A percentile compares a stretch with the other conserved stretches of the same genome.
These are phyloP conservation scores for Beauveria bassiana DNA, from an alignment of 2,329 filamentous ascomycete species.

Conservation along the genomic window DNA sequence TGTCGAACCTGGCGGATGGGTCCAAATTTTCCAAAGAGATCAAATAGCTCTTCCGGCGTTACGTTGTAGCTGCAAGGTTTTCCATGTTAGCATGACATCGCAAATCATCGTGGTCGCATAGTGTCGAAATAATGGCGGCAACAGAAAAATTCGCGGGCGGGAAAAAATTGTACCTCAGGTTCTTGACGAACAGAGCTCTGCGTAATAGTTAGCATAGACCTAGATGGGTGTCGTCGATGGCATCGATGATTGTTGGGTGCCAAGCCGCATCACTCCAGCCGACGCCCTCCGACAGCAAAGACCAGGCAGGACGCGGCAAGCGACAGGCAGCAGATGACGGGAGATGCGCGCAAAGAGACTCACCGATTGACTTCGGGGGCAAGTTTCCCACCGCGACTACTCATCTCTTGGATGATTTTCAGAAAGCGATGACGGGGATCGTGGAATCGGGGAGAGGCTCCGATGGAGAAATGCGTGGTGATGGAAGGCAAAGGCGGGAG, in stretches of 20 bases:
- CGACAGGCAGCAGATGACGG: background rate
- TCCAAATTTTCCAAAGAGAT: conserved; percentile 96
- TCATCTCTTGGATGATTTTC: conserved; percentile 66
- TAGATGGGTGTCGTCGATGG: background rate
- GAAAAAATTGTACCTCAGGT: conserved; percentile 65
- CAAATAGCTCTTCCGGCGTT: conserved; percentile 93
- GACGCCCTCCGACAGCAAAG: background rate
- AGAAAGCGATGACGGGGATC: conserved; percentile 10
- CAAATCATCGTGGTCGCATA: background rate
- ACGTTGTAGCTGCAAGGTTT: conserved; percentile 77
- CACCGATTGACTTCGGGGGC: conserved; percentile 98
- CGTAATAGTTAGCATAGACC: conserved; percentile 24
- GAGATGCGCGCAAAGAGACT: conserved; percentile 15
- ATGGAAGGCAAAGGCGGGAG: conserved; percentile 7
- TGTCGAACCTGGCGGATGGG: conserved; percentile 96
- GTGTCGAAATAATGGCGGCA: background rate
- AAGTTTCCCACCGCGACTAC: conserved; percentile 93
- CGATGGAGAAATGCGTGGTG: conserved; percentile 10
- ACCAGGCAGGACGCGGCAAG: background rate
- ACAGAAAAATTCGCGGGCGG: conserved; percentile 1
- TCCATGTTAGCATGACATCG: conserved; percentile 5
- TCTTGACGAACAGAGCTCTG: conserved; percentile 99
- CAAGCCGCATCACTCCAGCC: background rate
- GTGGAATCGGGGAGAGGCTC: conserved; percentile 7
- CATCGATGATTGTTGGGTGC: background rate